phyloP scores from a whole-genome alignment of 768 basidiomycete species.

The Auricularia heimuer region DNA sequence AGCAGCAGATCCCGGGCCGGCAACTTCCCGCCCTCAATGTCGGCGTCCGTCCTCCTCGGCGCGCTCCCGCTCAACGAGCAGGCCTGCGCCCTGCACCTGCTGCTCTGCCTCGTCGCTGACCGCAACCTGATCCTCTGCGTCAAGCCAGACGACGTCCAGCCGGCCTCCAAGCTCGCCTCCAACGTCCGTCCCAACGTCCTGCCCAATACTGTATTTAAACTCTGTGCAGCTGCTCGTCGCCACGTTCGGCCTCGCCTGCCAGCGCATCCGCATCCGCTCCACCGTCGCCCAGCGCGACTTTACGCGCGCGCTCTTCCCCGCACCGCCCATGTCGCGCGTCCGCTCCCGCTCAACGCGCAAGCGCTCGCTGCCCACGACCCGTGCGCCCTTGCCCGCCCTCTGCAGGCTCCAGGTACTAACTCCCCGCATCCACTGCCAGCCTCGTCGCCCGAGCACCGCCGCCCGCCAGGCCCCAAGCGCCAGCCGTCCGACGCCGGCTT shows the following conservation, averaged over 20 bases:
- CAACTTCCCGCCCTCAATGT: slow-evolving; percentile 35
- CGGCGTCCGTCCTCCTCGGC: slow-evolving; percentile 28
- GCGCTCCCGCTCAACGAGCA: slow-evolving; percentile 44
- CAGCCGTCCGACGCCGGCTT: slow-evolving; percentile 12
- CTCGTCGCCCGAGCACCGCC: slow-evolving; percentile 17
- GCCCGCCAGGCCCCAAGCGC: slow-evolving; percentile 25
- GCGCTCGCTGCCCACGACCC: slow-evolving; percentile 12
- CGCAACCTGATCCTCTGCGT: slow-evolving; percentile 58
- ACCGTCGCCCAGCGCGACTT: slow-evolving; percentile 19
- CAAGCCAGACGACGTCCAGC: slow-evolving; percentile 50
- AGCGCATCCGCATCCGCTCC: slow-evolving; percentile 42
- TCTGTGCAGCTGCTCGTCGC: slow-evolving; percentile 42
- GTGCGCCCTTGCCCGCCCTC: slow-evolving; percentile 7
- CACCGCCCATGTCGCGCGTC: slow-evolving; percentile 5
- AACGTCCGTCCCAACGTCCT: slow-evolving; percentile 34
- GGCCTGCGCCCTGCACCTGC: slow-evolving; percentile 41
- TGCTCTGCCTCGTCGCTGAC: slow-evolving; percentile 40
- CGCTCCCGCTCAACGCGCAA: slow-evolving; percentile 13
- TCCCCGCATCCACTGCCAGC: slow-evolving; percentile 16
- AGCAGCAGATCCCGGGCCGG: slow-evolving; percentile 10
- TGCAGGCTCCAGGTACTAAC: too few relatives aligned
- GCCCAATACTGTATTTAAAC: slow-evolving; percentile 5
- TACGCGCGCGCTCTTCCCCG: slow-evolving; percentile 30
- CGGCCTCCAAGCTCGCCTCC: slow-evolving; percentile 47
- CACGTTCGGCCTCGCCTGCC: slow-evolving; percentile 49